These are phyloP conservation scores for Colletotrichum cuscutae DNA, from an alignment of 2,329 filamentous ascomycete species.

Conservation along the genomic window DNA sequence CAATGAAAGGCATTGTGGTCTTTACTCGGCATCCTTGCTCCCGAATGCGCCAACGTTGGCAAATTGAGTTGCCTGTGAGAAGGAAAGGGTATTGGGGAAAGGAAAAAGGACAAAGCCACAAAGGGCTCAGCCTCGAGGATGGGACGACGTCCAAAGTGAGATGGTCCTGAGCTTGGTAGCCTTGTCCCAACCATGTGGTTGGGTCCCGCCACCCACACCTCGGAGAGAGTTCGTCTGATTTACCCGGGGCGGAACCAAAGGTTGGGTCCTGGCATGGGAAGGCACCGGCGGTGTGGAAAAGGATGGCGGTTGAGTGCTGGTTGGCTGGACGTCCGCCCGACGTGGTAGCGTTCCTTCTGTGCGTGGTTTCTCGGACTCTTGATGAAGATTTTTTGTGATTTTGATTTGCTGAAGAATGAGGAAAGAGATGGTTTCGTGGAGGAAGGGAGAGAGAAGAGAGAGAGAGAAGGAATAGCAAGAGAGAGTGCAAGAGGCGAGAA, in stretches of 20 bases:
- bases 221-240: conserved; percentile 15
- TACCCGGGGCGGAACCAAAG: conserved; percentile 5
- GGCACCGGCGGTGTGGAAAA: neutral
- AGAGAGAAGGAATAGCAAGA: neutral
- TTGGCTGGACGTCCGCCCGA: neutral
- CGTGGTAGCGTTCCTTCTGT: neutral
- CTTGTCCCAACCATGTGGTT: conserved; percentile 2
- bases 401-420: neutral
- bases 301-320: neutral
- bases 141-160: conserved; percentile 13
- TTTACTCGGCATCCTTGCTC: conserved; percentile 2
- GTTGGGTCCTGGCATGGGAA: conserved; percentile 5
- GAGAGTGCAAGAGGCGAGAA: neutral
- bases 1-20: conserved; percentile 29
- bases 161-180: neutral
- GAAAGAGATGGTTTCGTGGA: neutral
- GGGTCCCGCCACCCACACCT: conserved; percentile 10
- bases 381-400: neutral
- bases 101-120: too few species aligned
- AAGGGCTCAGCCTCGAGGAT: conserved; percentile 11
- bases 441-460: neutral
- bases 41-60: neutral
- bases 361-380: neutral
- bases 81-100: neutral
- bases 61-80: neutral